phyloP scores from a whole-genome alignment of 176 grass and related monocot genomes.

The Zoysia japonica region DNA sequence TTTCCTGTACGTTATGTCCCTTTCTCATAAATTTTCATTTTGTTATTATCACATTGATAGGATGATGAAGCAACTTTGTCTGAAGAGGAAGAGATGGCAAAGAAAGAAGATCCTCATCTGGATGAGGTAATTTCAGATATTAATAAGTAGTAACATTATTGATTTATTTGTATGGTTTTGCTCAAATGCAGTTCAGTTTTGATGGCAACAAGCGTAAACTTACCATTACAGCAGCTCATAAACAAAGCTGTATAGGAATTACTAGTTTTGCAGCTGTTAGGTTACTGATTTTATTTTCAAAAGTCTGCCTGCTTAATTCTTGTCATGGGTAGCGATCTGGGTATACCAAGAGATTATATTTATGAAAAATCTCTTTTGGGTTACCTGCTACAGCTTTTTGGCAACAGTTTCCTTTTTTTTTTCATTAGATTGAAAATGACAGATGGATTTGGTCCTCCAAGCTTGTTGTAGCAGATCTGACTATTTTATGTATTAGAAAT shows the following conservation, averaged over 20 bases:
- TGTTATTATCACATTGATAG: conserved; percentile 46
- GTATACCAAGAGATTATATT: conserved; percentile 4
- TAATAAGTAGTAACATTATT: conserved; percentile 22
- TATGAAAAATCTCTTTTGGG: not conserved
- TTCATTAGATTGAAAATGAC: not conserved
- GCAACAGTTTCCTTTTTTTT: too few relatives aligned
- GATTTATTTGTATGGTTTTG: not conserved
- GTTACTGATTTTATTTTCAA: not conserved
- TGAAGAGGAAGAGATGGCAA: conserved; percentile 95
- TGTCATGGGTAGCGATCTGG: not conserved
- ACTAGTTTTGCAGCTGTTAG: conserved; percentile 6
- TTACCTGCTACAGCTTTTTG: conserved; percentile 2
- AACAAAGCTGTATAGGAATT: conserved; percentile 5
- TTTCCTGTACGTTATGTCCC: conserved; percentile 4
- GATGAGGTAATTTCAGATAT: conserved; percentile 59
- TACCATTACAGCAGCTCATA: not conserved
- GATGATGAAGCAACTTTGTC: conserved; percentile 94
- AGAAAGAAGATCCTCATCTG: conserved; percentile 62
- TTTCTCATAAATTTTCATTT: not conserved
- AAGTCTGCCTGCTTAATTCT: conserved; percentile 7
- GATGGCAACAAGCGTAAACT: not conserved
- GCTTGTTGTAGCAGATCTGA: conserved; percentile 8
- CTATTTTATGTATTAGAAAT: not conserved
- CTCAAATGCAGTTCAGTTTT: conserved; percentile 31
- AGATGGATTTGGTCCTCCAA: not conserved